Base-by-base conservation (phyloP, 768 basidiomycete genomes). In the Mrakia hoshinonis region DNA sequence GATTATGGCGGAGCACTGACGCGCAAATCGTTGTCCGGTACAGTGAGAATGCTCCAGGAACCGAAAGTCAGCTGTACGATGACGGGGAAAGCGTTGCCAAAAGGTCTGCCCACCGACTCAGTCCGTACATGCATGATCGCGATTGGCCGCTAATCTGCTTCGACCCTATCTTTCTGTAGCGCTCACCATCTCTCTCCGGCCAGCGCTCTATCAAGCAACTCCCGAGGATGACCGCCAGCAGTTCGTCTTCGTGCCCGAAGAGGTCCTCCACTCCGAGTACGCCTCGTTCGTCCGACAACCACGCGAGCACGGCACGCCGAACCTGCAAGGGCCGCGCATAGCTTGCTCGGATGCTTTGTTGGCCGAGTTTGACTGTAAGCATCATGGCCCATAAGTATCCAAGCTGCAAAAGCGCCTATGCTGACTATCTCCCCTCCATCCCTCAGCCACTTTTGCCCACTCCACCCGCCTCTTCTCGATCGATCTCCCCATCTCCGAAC, bases 31-130 rank as follows among this genome's bases (percentile, higher is more conserved):
- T 61, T 34, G 29, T 13, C 26, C 4, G 12, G 0, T 38, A 20
- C 36, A 61, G 58, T 61, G 34, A 36, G 58, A 31, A 61, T 61
- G 58, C 58, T 61, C 31, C 58, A 61, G 36, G 58, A 61, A 31
- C 20, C 31, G 31, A 61, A 61, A 20, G 36, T 36, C 31, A 15
- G 12, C 34, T 36, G 34, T 22, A 7, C n/a, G 18, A 5, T 22
- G 18, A 34, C 36, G 36, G 58, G 58, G 36, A 5, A 18, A 5
- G 20, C 36, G 4, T 31, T 61, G 15, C 58, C 58, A 20, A n/a
- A 38, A 18, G 58, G 58, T 61, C 31, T 34, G 58, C 34, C 36
- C 34, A 7, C 4, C 15, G 43, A 43, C n/a, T n/a, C n/a, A n/a
- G n/a, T n/a, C n/a, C n/a, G n/a, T n/a, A n/a, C n/a, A n/a, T n/a